phyloP scores from a whole-genome alignment of 768 basidiomycete genomes.

The Agaricus blazei region DNA sequence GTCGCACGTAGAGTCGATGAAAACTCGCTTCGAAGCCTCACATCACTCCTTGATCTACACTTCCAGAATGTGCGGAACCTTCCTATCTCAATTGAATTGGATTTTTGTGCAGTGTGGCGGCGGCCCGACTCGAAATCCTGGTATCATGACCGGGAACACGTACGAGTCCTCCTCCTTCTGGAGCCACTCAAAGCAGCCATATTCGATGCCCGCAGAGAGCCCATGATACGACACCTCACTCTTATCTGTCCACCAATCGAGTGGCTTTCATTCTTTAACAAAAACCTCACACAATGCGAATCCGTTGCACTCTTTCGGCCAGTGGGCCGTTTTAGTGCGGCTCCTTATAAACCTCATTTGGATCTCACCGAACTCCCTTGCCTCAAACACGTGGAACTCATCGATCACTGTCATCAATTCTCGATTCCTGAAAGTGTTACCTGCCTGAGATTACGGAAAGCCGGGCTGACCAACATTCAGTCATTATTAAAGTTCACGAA shows the following conservation, averaged over 20 bases:
- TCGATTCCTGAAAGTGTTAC: too few relatives aligned
- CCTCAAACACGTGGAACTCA: too few relatives aligned
- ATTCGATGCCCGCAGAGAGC: neutral
- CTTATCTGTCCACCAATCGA: neutral
- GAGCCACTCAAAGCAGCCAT: neutral
- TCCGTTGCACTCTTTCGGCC: neutral
- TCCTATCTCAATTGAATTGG: neutral
- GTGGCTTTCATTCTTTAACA: neutral
- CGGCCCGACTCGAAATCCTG: neutral
- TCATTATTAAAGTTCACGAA: too few relatives aligned
- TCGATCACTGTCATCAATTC: too few relatives aligned
- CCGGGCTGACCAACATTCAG: too few relatives aligned
- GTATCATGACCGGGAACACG: neutral
- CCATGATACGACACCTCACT: neutral
- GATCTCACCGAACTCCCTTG: too few relatives aligned
- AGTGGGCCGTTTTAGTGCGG: neutral
- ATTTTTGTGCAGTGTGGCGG: neutral
- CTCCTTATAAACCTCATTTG: neutral
- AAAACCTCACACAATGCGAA: neutral
- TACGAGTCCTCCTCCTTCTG: neutral
- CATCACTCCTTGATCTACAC: neutral
- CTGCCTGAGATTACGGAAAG: too few relatives aligned
- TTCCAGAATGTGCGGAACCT: conserved; percentile 1
- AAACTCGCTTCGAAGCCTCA: neutral
- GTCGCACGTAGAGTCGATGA: neutral